These are phyloP conservation scores for Hymenoscyphus fraxineus DNA, from an alignment of 2,329 filamentous ascomycete species.

Conservation along the genomic window DNA sequence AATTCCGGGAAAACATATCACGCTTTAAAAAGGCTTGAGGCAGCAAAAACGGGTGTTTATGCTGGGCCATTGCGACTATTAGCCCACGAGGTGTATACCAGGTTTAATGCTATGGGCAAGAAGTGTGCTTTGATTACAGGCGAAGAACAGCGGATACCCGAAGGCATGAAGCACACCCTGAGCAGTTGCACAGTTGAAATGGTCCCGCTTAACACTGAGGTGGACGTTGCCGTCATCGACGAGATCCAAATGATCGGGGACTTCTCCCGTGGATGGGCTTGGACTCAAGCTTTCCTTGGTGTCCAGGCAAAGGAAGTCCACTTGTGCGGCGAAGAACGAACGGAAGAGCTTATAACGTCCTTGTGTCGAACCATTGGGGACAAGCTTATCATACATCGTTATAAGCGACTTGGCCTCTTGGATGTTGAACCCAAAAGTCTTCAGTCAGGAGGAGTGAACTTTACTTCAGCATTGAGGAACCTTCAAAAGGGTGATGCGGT, in stretches of 20 bases:
- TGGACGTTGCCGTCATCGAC: slow-evolving; percentile 92
- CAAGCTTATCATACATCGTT: slow-evolving; percentile 74
- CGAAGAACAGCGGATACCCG: slow-evolving; percentile 75
- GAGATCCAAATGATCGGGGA: slow-evolving; percentile 98
- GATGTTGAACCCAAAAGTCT: slow-evolving; percentile 63
- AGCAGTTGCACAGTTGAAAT: slow-evolving; percentile 95
- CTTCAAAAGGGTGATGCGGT: slow-evolving; percentile 88
- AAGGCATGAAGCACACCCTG: slow-evolving; percentile 55
- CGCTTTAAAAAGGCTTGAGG: slow-evolving; percentile 79
- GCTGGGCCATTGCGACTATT: slow-evolving; percentile 84
- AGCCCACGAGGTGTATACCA: slow-evolving; percentile 91
- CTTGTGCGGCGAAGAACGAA: slow-evolving; percentile 84
- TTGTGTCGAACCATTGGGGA: slow-evolving; percentile 79
- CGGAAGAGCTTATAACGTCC: slow-evolving; percentile 72
- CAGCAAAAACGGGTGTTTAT: slow-evolving; percentile 74
- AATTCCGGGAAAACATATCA: slow-evolving; percentile 98
- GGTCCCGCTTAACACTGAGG: slow-evolving; percentile 46
- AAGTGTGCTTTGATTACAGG: slow-evolving; percentile 81
- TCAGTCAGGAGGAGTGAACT: slow-evolving; percentile 19
- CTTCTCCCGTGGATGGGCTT: slow-evolving; percentile 79
- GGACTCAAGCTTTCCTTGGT: slow-evolving; percentile 87
- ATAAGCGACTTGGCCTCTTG: slow-evolving; percentile 78
- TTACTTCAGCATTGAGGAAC: slow-evolving; percentile 53
- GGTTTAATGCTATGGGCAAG: slow-evolving; percentile 74
- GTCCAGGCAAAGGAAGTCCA: slow-evolving; percentile 86